Conservation (phyloP, 768 basidiomycete genomes). For the Lactarius evosmus region DNA sequence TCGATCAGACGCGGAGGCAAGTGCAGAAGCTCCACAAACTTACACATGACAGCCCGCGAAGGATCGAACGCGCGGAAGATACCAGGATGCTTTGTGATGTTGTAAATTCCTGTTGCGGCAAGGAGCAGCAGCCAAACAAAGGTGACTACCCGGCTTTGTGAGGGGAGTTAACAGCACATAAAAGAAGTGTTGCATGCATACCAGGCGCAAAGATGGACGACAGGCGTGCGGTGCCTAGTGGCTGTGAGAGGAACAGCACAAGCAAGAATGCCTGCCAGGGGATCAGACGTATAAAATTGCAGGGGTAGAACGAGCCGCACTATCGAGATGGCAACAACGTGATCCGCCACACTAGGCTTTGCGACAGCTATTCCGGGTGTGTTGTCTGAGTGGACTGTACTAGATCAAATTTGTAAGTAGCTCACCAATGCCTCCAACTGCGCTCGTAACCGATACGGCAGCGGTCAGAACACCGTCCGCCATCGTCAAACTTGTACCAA, state of each 20-base stretch:
- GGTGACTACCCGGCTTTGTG: constrained; percentile 40
- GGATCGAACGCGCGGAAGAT: constrained; percentile 68
- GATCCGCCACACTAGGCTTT: constrained; percentile 43
- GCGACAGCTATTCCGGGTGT: constrained; percentile 43
- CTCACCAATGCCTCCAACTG: constrained; percentile 56
- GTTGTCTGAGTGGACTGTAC: background rate
- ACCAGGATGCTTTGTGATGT: constrained; percentile 51
- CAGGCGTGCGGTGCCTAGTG: constrained; percentile 55
- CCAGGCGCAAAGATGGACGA: constrained; percentile 53
- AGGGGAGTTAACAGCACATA: background rate
- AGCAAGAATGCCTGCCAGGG: constrained; percentile 47
- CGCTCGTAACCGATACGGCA: constrained; percentile 65
- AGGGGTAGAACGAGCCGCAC: constrained; percentile 35
- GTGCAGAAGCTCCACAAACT: constrained; percentile 26
- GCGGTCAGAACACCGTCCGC: constrained; percentile 68
- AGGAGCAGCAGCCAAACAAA: constrained; percentile 55
- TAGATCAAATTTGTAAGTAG: background rate
- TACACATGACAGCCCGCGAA: constrained; percentile 59
- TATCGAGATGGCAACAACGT: constrained; percentile 58
- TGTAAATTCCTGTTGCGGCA: constrained; percentile 53
- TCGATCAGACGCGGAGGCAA: constrained; percentile 2
- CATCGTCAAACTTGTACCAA: constrained; percentile 64
- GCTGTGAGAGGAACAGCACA: constrained; percentile 55
- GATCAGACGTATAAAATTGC: background rate
- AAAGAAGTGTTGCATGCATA: constrained; percentile 30